Conservation (phyloP, 1,284 basidiomycete genomes). For the Ceratorhiza oryzae-sativae region DNA sequence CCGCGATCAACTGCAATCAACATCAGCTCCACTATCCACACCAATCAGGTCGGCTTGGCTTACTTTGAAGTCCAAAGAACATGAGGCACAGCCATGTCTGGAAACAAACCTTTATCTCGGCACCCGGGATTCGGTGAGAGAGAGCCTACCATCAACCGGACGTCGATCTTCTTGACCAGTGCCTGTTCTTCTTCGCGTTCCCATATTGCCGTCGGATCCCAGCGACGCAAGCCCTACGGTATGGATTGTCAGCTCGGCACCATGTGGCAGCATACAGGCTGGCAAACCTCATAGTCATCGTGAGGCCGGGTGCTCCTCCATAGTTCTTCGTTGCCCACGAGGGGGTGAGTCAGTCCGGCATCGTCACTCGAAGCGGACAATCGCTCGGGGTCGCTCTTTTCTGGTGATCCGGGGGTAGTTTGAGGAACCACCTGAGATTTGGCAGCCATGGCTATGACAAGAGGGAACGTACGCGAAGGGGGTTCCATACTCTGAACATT, state of each 20-base stretch:
- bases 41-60: not conserved
- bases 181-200: conserved; percentile 6
- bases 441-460: not conserved
- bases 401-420: not conserved
- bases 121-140: not conserved
- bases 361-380: conserved; percentile 16
- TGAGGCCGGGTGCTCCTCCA: conserved; percentile 28
- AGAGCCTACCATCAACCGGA: conserved; percentile 21
- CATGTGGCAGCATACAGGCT: not conserved
- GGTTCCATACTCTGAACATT: not conserved
- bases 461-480: conserved; percentile 14
- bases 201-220: conserved; percentile 26
- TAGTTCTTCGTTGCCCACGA: conserved; percentile 27
- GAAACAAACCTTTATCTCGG: not conserved
- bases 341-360: conserved; percentile 13
- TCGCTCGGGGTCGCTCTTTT: conserved; percentile 31
- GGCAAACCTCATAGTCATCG: conserved; percentile 24
- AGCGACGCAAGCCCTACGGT: conserved; percentile 13
- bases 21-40: not conserved
- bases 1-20: conserved; percentile 15
- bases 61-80: conserved; percentile 35
- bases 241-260: not conserved
- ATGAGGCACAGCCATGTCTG: conserved; percentile 34
- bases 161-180: conserved; percentile 23
- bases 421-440: not conserved